A percentile compares a stretch with the other conserved stretches of the same genome.
Conservation (phyloP, 768 basidiomycete species). For the Suillus tomentosus region DNA sequence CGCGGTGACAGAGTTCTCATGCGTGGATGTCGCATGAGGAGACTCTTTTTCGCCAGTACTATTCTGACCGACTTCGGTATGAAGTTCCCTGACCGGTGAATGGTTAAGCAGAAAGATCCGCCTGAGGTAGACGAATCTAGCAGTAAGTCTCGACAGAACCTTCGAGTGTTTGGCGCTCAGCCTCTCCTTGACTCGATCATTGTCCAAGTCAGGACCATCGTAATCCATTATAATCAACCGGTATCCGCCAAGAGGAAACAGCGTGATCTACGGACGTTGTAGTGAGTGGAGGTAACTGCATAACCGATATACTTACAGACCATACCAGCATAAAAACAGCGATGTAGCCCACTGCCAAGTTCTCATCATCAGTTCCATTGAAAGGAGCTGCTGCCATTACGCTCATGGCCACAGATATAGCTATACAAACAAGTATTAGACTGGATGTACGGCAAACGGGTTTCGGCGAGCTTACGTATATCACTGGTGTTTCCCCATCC, state of each 20-base stretch:
- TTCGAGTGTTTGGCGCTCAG: constrained; percentile 40
- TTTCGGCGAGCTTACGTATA: constrained; percentile 50
- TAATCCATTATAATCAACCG: constrained; percentile 63
- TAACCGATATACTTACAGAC: constrained; percentile 40
- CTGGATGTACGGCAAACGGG: neutral
- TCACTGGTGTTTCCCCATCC: constrained; percentile 72
- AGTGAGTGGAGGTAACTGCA: neutral
- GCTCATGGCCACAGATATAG: constrained; percentile 65
- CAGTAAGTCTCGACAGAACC: constrained; percentile 7
- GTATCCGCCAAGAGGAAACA: constrained; percentile 65
- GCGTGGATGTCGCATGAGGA: neutral
- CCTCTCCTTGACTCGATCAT: constrained; percentile 53
- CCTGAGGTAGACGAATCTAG: constrained; percentile 16
- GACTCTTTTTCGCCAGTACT: neutral
- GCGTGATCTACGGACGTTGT: constrained; percentile 45
- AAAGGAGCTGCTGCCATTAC: constrained; percentile 65
- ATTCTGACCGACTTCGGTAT: neutral
- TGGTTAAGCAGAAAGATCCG: neutral
- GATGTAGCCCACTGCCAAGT: constrained; percentile 67
- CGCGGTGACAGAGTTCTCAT: neutral
- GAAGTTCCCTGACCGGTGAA: neutral
- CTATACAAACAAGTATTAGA: constrained; percentile 34
- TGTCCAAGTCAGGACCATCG: constrained; percentile 60
- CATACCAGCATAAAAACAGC: constrained; percentile 63
- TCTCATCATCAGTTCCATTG: constrained; percentile 55